Conservation (phyloP, 2,329 filamentous ascomycete genomes). For the Penicillium carneum region DNA sequence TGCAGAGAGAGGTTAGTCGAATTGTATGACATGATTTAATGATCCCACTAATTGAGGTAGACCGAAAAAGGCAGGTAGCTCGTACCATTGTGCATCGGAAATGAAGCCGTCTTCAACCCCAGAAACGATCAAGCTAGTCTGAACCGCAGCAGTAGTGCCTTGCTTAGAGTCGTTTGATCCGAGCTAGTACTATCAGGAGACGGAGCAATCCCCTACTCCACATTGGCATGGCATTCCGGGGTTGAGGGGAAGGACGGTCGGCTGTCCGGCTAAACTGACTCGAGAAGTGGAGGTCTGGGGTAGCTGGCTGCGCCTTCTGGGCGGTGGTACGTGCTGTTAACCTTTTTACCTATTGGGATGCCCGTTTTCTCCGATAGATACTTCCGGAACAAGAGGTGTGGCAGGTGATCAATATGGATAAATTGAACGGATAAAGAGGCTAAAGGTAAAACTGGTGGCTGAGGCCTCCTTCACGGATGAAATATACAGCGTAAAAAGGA, state of each 20-base stretch:
- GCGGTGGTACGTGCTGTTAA: neutral
- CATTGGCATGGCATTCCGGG: neutral
- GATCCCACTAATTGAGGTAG: neutral
- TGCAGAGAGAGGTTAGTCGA: neutral
- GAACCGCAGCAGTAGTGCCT: conserved; percentile 6
- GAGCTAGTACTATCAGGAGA: conserved; percentile 30
- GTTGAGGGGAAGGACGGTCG: conserved; percentile 6
- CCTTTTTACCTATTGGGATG: conserved; percentile 29
- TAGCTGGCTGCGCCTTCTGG: neutral
- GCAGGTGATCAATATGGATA: neutral
- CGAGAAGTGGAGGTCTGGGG: neutral
- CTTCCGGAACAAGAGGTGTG: neutral
- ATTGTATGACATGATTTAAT: neutral
- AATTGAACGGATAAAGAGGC: neutral
- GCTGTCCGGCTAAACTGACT: conserved; percentile 24
- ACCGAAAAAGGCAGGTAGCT: neutral
- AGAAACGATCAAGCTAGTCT: neutral
- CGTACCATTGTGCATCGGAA: conserved; percentile 11
- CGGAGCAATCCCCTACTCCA: conserved; percentile 26
- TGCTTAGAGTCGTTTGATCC: conserved; percentile 4
- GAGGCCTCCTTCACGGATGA: neutral
- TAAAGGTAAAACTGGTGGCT: neutral
- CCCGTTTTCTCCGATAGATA: neutral
- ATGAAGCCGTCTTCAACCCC: conserved; percentile 20
- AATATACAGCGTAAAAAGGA: neutral